Conservation (phyloP, 306 rosid species). For the Astragalus glycyphyllos region DNA sequence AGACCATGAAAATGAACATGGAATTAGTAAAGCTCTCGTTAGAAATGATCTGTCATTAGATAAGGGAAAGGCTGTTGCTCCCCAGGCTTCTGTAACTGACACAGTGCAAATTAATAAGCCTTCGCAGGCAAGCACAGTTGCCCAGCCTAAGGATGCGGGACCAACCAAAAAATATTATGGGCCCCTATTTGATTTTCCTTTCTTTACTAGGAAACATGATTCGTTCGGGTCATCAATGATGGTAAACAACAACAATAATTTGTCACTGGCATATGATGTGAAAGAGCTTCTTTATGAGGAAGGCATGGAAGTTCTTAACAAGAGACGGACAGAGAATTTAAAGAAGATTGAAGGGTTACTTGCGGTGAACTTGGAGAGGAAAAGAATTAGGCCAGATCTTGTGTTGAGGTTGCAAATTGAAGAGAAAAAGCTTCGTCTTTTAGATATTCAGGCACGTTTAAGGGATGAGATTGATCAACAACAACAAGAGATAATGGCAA, state of each 20-base stretch:
- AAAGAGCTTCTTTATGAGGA: constrained; percentile 93
- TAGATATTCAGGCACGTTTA: constrained; percentile 86
- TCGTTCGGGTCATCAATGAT: constrained; percentile 84
- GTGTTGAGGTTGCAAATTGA: constrained; percentile 91
- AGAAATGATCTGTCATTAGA: constrained; percentile 68
- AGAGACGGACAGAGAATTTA: constrained; percentile 76
- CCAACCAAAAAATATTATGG: constrained; percentile 89
- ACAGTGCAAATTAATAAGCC: constrained; percentile 64
- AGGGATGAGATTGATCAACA: constrained; percentile 97
- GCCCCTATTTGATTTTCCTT: constrained; percentile 97
- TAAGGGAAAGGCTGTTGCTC: constrained; percentile 80
- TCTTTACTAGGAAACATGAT: constrained; percentile 90
- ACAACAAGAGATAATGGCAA: constrained; percentile 98
- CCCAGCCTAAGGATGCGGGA: constrained; percentile 70
- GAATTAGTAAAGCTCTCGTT: constrained; percentile 52
- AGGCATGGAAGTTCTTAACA: constrained; percentile 78
- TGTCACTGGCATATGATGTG: constrained; percentile 85
- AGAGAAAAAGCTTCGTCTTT: constrained; percentile 90
- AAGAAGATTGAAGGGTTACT: constrained; percentile 89
- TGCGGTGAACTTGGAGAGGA: constrained; percentile 89
- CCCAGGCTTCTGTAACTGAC: constrained; percentile 66
- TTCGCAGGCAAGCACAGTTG: constrained; percentile 56
- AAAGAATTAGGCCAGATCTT: constrained; percentile 95
- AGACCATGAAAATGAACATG: constrained; percentile 70
- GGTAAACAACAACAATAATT: constrained; percentile 67